Conservation (phyloP, 2,329 filamentous ascomycete genomes). For the Colletotrichum sp. region DNA sequence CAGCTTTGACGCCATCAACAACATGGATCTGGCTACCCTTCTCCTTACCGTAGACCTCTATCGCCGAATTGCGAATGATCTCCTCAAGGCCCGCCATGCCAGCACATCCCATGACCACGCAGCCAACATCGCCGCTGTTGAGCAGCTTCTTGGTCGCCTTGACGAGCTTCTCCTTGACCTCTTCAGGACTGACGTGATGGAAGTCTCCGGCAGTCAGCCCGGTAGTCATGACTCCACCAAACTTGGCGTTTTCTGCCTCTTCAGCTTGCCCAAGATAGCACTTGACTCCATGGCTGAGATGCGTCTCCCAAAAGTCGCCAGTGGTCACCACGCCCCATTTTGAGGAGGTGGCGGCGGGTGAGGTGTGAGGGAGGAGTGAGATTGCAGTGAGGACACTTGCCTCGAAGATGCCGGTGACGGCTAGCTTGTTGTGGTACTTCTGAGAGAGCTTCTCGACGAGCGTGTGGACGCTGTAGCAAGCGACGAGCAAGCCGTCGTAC, state of each 20-base stretch:
- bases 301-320: constrained; percentile 80
- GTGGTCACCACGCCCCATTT: constrained; percentile 90
- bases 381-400: constrained; percentile 73
- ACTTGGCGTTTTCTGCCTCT: constrained; percentile 49
- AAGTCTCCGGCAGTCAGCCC: constrained; percentile 82
- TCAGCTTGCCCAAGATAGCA: constrained; percentile 62
- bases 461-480: constrained; percentile 87
- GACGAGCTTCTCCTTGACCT: constrained; percentile 70
- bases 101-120: constrained; percentile 85
- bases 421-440: constrained; percentile 34
- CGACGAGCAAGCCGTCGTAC: constrained; percentile 82
- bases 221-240: constrained; percentile 83
- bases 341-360: constrained; percentile 31
- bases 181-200: constrained; percentile 69
- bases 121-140: constrained; percentile 59
- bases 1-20: constrained; percentile 81
- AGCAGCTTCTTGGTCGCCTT: constrained; percentile 74
- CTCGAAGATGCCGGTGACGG: constrained; percentile 87
- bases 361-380: constrained; percentile 48
- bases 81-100: constrained; percentile 88
- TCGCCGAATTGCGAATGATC: constrained; percentile 73
- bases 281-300: constrained; percentile 70
- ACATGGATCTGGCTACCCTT: constrained; percentile 66
- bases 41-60: constrained; percentile 66
- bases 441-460: constrained; percentile 67